Percentiles rank a stretch among this genome's conserved stretches.
Evolutionary conservation across 2,329 filamentous ascomycete species (phyloP).

Genomic region (Paecilomyces sp.): DNA sequence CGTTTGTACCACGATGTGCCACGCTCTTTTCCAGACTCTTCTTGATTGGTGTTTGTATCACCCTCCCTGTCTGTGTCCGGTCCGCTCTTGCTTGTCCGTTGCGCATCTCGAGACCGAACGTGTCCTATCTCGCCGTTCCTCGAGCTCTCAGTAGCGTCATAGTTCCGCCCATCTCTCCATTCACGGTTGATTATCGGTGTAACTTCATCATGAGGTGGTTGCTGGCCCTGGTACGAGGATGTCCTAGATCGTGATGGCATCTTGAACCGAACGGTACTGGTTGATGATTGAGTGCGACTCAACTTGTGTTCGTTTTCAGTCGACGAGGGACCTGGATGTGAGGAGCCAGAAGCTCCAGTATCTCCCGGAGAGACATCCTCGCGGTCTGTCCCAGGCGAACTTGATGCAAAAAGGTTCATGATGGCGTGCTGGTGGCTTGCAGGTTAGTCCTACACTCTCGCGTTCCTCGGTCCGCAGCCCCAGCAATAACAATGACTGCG

Average conservation of each 20-base stretch:
- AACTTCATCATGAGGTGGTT: slow-evolving; percentile 16
- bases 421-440: slow-evolving; percentile 23
- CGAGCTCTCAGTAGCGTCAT: slow-evolving; percentile 23
- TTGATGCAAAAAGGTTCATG: slow-evolving; percentile 23
- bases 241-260: slow-evolving; percentile 4
- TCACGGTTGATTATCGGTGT: slow-evolving; percentile 24
- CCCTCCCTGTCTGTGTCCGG: slow-evolving; percentile 4
- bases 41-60: not conserved
- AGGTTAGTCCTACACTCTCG: not conserved
- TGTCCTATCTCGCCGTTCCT: slow-evolving; percentile 7
- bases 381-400: slow-evolving; percentile 10
- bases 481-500: not conserved
- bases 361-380: not conserved
- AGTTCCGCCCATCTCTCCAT: slow-evolving; percentile 16
- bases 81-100: slow-evolving; percentile 6
- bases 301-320: slow-evolving; percentile 8
- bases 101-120: not conserved
- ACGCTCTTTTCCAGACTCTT: slow-evolving; percentile 3
- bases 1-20: slow-evolving; percentile 39
- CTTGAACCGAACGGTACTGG: slow-evolving; percentile 2
- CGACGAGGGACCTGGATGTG: slow-evolving; percentile 15
- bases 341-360: slow-evolving; percentile 11
- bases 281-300: slow-evolving; percentile 15
- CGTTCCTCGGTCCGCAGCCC: slow-evolving; percentile 6
- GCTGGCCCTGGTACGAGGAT: slow-evolving; percentile 9